phyloP scores from a whole-genome alignment of 345 rosid species.

The Brassica rapa region DNA sequence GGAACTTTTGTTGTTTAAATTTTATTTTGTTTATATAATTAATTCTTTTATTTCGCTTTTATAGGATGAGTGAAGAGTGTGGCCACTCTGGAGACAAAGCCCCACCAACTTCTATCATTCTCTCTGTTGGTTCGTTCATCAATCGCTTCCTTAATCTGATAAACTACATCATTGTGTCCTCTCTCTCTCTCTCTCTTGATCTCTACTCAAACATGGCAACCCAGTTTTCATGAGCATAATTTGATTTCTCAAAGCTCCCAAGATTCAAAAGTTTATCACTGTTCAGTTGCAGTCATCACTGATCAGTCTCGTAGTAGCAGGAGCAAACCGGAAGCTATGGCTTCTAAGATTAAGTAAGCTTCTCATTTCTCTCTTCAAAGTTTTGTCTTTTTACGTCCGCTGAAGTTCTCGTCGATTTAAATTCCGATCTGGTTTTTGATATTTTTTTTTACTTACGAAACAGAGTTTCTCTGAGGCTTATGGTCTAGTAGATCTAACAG shows the following conservation, averaged over 20 bases:
- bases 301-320: not conserved
- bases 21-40: not conserved
- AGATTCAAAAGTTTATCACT: not conserved
- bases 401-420: slow-evolving; percentile 5
- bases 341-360: slow-evolving; percentile 37
- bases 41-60: not conserved
- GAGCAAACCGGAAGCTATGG: slow-evolving; percentile 23
- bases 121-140: slow-evolving; percentile 22
- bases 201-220: not conserved
- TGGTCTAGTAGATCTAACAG: slow-evolving; percentile 14
- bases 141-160: slow-evolving; percentile 17
- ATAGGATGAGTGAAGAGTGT: slow-evolving; percentile 21
- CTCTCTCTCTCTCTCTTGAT: slow-evolving; percentile 24
- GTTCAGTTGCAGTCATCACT: not conserved
- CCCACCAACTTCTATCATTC: slow-evolving; percentile 35
- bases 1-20: slow-evolving; percentile 15
- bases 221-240: slow-evolving; percentile 1
- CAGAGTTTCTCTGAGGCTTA: not conserved
- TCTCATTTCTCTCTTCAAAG: not conserved
- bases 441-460: not conserved
- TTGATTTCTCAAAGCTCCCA: not conserved
- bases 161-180: slow-evolving; percentile 12
- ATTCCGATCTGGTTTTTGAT: slow-evolving; percentile 34
- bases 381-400: not conserved
- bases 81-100: slow-evolving; percentile 25